Base-by-base conservation (phyloP, 768 basidiomycete species). In the Lentinula guzmanii region DNA sequence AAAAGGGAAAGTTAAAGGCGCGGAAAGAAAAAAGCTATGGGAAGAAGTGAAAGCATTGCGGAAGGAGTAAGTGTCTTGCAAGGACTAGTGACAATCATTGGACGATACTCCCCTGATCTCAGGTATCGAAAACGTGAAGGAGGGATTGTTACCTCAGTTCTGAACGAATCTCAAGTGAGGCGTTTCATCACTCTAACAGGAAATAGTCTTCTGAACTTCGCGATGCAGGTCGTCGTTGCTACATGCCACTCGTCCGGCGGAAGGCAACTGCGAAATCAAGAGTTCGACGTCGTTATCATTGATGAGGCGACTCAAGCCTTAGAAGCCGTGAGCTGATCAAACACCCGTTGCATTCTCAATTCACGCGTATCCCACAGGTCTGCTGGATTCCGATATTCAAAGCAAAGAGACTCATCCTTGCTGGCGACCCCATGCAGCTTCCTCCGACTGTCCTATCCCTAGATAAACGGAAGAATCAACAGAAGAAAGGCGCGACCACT, bases 281-380 rank as follows among this genome's bases (percentile, higher is more conserved):
- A 81, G 1, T 99, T 99, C 68, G 97, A 99, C 69, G 90, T 96
- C 0, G 85, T 95, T 10, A 89, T 99, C 51, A 95, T 99, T 58
- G 97, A 99, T 66, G 97, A 99, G 75, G 97, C 97, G 0, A 98
- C 97, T 0, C 97, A 98, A 71, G 96, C 95, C 3, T 69, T 97
- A 13, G 96, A 99, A 75, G 93, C 95, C 24, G 95, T 95, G 69
- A 62, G 84, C 70, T 8, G 13, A 31, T 33, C 10, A 39, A 34
- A 15, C 51, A 46, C 18, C n/a, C n/a, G 52, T 11, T n/a, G 34
- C 39, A 34, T 41, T 31, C 15, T 3, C 52, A 34, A 58, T 31
- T 43, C 11, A 7, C 28, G 39, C 24, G 3, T 28, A 31, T 61
- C 3, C 13, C 21, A 15, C 62, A 90, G 89, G 89, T 89, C 4